Evolutionary conservation across 139 green algal genomes (phyloP).

Genomic region (Medakamo hakoo): DNA sequence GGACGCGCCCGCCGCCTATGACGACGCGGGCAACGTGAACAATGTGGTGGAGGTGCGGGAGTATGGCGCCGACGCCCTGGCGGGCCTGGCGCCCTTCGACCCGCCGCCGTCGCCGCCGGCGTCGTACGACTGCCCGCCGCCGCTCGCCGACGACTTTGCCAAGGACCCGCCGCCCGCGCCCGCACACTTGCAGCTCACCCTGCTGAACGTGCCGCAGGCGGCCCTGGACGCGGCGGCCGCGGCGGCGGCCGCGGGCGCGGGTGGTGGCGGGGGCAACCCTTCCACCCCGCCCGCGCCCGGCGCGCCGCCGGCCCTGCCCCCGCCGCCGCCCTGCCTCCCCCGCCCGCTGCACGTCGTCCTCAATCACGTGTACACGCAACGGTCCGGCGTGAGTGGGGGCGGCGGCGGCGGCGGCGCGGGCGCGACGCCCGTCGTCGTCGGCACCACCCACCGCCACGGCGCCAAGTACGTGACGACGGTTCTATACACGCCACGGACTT

Average conservation of each 20-base stretch:
- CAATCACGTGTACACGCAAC: conserved; percentile 87
- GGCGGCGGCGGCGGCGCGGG: not conserved
- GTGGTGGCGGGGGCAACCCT: too few relatives aligned
- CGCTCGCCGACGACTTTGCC: conserved; percentile 69
- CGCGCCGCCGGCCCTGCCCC: too few relatives aligned
- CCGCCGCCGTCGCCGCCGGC: conserved; percentile 66
- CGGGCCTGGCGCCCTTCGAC: conserved; percentile 77
- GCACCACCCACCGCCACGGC: conserved; percentile 79
- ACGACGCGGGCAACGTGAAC: conserved; percentile 97
- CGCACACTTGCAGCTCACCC: conserved; percentile 86
- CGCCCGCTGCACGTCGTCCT: conserved; percentile 95
- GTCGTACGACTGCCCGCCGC: conserved; percentile 65
- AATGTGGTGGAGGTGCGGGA: conserved; percentile 96
- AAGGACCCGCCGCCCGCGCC: conserved; percentile 91
- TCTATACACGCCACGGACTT: conserved; percentile 46
- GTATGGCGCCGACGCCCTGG: conserved; percentile 90
- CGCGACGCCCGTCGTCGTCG: conserved; percentile 61
- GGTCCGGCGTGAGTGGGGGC: conserved; percentile 18
- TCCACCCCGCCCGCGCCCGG: too few relatives aligned
- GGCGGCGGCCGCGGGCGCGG: conserved; percentile 34
- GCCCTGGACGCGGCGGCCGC: not conserved
- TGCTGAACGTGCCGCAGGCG: conserved; percentile 82
- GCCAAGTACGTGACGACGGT: conserved; percentile 96
- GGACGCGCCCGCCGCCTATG: conserved; percentile 87
- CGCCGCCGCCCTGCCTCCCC: too few relatives aligned